phyloP scores from a whole-genome alignment of 331 rosid species.

The Spiraea crenata region DNA sequence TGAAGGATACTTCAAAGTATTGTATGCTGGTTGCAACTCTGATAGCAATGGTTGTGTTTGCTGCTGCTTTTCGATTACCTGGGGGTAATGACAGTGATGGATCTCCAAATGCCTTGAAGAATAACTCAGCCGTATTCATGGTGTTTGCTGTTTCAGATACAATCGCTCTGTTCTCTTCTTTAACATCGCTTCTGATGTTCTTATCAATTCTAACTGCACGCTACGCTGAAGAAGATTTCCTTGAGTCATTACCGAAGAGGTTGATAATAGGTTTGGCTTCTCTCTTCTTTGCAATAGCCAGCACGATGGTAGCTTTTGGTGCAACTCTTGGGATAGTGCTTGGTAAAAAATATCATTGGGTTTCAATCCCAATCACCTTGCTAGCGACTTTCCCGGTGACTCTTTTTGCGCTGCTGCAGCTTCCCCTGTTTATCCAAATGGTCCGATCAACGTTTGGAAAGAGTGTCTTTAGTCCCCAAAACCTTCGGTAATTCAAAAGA shows the following conservation, averaged over 20 bases:
- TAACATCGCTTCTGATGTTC: constrained; percentile 23
- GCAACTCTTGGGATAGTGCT: constrained; percentile 5
- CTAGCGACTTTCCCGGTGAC: neutral
- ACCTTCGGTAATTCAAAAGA: neutral
- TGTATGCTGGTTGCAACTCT: constrained; percentile 19
- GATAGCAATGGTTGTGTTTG: constrained; percentile 18
- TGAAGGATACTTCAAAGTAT: constrained; percentile 43
- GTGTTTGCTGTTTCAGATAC: constrained; percentile 15
- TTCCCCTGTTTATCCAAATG: constrained; percentile 13
- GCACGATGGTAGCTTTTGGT: constrained; percentile 18
- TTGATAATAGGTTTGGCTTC: constrained; percentile 6
- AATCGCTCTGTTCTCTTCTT: constrained; percentile 11
- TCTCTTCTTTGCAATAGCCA: constrained; percentile 2
- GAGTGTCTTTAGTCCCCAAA: neutral
- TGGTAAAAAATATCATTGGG: neutral
- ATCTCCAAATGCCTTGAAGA: constrained; percentile 1
- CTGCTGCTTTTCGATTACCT: constrained; percentile 21
- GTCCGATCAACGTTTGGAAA: neutral
- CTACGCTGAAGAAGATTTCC: constrained; percentile 20
- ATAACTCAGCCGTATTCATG: neutral
- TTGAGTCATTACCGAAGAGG: constrained; percentile 4
- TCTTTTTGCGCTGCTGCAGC: constrained; percentile 11
- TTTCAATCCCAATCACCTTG: neutral
- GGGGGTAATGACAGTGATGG: constrained; percentile 8
- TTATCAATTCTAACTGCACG: constrained; percentile 7